Conservation (phyloP, 139 green algal genomes). For the Zygnema circumcarinatum region DNA sequence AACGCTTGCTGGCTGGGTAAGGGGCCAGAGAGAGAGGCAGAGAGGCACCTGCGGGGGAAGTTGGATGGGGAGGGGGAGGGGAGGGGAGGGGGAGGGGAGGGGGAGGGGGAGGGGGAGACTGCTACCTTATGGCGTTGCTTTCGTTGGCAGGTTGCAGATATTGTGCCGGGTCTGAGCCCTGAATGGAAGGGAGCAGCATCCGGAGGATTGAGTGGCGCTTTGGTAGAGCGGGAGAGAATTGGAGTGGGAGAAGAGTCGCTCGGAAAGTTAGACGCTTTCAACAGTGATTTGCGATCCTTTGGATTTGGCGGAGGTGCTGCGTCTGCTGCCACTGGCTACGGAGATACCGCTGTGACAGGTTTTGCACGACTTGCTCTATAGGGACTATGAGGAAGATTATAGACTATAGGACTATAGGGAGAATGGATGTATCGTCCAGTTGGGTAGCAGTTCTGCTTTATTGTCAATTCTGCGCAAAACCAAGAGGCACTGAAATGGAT, state of each 20-base stretch:
- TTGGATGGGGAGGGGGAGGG: neutral
- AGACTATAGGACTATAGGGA: neutral
- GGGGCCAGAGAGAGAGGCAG: neutral
- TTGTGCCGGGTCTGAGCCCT: slow-evolving; percentile 8
- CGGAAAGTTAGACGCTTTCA: neutral
- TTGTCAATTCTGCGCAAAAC: neutral
- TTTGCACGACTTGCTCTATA: neutral
- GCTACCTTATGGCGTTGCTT: too few relatives aligned
- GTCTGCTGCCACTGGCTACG: neutral
- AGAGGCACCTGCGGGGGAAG: neutral
- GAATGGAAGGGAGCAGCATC: slow-evolving; percentile 8
- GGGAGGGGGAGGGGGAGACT: too few relatives aligned
- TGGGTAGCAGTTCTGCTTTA: neutral
- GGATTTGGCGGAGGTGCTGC: neutral
- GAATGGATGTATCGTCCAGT: neutral
- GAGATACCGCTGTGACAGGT: neutral
- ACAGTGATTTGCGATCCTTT: neutral
- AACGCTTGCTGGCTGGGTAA: slow-evolving; percentile 25
- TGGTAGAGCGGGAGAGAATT: neutral
- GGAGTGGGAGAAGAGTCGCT: neutral
- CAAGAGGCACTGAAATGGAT: neutral
- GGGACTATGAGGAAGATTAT: neutral
- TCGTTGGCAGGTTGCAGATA: slow-evolving; percentile 6
- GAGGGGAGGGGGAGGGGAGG: neutral
- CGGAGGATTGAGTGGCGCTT: neutral